Conservation (phyloP, 2,329 filamentous ascomycete species). For the Talaromyces sp. region DNA sequence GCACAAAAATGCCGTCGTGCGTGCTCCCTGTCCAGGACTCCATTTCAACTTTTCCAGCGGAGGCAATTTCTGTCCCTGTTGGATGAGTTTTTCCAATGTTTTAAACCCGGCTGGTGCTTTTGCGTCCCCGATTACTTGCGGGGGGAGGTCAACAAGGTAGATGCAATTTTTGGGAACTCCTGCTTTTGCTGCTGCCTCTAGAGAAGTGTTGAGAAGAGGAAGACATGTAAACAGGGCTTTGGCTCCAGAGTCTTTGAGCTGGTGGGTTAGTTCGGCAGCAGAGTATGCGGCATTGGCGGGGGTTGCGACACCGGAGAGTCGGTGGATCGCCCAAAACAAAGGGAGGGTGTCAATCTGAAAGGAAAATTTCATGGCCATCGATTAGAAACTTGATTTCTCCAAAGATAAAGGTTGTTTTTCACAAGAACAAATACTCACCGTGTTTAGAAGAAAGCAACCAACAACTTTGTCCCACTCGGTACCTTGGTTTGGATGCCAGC, state of each 20-base stretch:
- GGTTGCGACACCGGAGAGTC: conserved; percentile 66
- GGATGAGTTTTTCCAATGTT: conserved; percentile 62
- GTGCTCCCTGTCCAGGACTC: conserved; percentile 40
- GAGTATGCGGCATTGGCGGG: conserved; percentile 73
- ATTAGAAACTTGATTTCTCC: neutral
- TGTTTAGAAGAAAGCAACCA: conserved; percentile 73
- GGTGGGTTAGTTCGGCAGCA: conserved; percentile 63
- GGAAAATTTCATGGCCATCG: neutral
- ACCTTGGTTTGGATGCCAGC: conserved; percentile 64
- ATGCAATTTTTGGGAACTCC: conserved; percentile 60
- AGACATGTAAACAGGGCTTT: conserved; percentile 67
- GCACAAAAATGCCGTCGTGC: conserved; percentile 69
- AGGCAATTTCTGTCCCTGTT: conserved; percentile 48
- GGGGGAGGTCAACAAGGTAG: conserved; percentile 64
- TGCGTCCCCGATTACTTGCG: conserved; percentile 45
- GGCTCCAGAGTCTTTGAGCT: conserved; percentile 63
- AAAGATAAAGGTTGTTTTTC: neutral
- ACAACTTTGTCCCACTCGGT: conserved; percentile 78
- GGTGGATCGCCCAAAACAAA: conserved; percentile 67
- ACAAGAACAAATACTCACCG: conserved; percentile 46
- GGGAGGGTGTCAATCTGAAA: conserved; percentile 67
- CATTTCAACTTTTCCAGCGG: conserved; percentile 36
- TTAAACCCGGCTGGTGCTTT: conserved; percentile 46
- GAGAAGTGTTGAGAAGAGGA: conserved; percentile 58
- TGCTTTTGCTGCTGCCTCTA: conserved; percentile 58